A percentile compares a stretch with the other conserved stretches of the same genome.
phyloP scores from a whole-genome alignment of 352 stramenopile species.

The Globisporangium yorkense region DNA sequence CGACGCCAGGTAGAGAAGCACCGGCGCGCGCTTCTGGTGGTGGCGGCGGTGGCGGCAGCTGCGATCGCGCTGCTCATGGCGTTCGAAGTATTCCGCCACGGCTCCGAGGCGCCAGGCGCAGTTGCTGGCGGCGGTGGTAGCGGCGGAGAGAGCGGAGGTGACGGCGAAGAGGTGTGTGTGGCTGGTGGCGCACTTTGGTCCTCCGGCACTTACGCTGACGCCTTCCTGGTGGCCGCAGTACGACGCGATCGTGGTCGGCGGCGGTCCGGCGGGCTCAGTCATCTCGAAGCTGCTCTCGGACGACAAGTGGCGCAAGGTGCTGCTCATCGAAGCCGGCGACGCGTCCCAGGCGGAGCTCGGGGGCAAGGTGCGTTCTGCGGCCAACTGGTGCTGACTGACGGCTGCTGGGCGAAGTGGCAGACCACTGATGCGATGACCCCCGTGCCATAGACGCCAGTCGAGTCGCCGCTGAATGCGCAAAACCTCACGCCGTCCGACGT shows the following conservation, averaged over 20 bases:
- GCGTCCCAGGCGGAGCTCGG: conserved; percentile 50
- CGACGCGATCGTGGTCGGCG: conserved; percentile 59
- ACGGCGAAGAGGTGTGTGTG: background rate
- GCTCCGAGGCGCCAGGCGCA: background rate
- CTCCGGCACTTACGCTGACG: no score
- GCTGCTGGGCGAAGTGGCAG: background rate
- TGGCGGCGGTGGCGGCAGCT: background rate
- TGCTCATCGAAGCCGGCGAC: conserved; percentile 61
- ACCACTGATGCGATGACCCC: background rate
- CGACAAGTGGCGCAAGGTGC: conserved; percentile 45
- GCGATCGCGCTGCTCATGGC: conserved; percentile 1
- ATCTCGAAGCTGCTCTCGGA: conserved; percentile 48
- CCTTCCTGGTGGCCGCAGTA: conserved; percentile 19
- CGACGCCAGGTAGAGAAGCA: background rate
- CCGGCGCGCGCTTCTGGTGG: background rate
- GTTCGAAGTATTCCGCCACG: background rate
- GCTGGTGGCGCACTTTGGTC: background rate
- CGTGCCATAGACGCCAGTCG: conserved; percentile 24
- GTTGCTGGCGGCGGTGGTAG: no score
- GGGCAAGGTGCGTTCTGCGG: conserved; percentile 23
- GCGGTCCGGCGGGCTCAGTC: conserved; percentile 50
- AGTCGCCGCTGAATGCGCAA: conserved; percentile 28
- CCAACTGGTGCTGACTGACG: background rate
- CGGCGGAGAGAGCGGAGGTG: no score
- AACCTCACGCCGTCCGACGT: conserved; percentile 76